These are phyloP conservation scores for Aphanomyces invadans DNA, from an alignment of 352 stramenopile species.

Conservation along the genomic window DNA sequence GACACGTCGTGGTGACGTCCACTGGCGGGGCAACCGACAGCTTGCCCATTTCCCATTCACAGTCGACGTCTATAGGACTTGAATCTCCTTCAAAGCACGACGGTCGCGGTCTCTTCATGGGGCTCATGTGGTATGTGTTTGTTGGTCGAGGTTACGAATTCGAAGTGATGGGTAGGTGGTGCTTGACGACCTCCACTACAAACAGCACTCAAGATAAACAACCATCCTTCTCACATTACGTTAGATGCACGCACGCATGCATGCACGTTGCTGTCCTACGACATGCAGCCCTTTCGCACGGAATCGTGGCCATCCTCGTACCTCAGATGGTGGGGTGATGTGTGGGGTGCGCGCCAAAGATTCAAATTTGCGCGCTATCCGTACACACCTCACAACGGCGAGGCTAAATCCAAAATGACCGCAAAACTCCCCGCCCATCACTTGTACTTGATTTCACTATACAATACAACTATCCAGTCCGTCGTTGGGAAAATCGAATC, in stretches of 20 bases:
- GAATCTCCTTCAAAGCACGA: neutral
- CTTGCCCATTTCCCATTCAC: constrained; percentile 23
- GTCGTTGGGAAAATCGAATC: constrained; percentile 15
- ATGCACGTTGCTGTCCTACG: neutral
- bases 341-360: constrained; percentile 15
- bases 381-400: neutral
- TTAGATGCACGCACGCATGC: too few relatives aligned
- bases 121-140: constrained; percentile 20
- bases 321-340: neutral
- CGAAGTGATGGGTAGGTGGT: neutral
- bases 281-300: too few relatives aligned
- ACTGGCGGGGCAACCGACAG: neutral
- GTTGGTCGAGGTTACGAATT: neutral
- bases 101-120: constrained; percentile 19
- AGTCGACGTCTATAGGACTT: constrained; percentile 20
- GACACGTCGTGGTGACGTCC: neutral
- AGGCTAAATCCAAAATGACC: constrained; percentile 23
- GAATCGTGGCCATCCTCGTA: neutral
- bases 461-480: neutral
- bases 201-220: constrained; percentile 3
- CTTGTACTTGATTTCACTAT: constrained; percentile 11
- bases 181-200: constrained; percentile 12
- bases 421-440: neutral
- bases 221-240: constrained; percentile 6
- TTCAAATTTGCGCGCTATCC: constrained; percentile 8